phyloP scores from a whole-genome alignment of 805 yeast species.

The Sugiyamaella qingdaonensis region DNA sequence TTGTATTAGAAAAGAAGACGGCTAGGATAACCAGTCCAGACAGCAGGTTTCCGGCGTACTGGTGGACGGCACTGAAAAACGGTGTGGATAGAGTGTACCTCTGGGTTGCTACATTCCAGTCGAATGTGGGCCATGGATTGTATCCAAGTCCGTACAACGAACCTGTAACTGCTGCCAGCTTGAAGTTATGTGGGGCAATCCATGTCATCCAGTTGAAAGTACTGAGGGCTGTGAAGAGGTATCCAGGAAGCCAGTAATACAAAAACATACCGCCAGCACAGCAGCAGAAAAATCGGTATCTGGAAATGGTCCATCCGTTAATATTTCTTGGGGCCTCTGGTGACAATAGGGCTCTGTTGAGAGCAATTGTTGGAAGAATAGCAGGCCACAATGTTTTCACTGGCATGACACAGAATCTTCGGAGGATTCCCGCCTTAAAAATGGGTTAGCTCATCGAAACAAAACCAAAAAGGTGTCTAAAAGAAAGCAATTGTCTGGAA shows the following conservation, averaged over 20 bases:
- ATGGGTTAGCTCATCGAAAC: no score
- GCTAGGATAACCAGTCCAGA: slow-evolving; percentile 44
- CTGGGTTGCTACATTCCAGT: slow-evolving; percentile 40
- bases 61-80: slow-evolving; percentile 36
- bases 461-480: no score
- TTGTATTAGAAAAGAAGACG: slow-evolving; percentile 47
- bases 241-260: slow-evolving; percentile 60
- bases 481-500: no score
- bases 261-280: slow-evolving; percentile 39
- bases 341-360: slow-evolving; percentile 46
- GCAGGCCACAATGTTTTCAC: slow-evolving; percentile 45
- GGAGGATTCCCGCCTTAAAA: slow-evolving; percentile 57
- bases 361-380: slow-evolving; percentile 53
- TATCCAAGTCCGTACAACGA: slow-evolving; percentile 44
- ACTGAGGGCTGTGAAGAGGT: slow-evolving; percentile 52
- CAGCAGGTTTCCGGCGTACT: slow-evolving; percentile 41
- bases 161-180: slow-evolving; percentile 52
- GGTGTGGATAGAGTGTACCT: slow-evolving; percentile 44
- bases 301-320: slow-evolving; percentile 55
- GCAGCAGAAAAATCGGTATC: slow-evolving; percentile 41
- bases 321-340: slow-evolving; percentile 23
- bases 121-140: slow-evolving; percentile 45
- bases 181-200: slow-evolving; percentile 50
- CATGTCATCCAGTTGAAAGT: slow-evolving; percentile 58
- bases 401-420: slow-evolving; percentile 44